Conservation (phyloP, 495 filamentous ascomycete species). For the Trichoderma reesei region DNA sequence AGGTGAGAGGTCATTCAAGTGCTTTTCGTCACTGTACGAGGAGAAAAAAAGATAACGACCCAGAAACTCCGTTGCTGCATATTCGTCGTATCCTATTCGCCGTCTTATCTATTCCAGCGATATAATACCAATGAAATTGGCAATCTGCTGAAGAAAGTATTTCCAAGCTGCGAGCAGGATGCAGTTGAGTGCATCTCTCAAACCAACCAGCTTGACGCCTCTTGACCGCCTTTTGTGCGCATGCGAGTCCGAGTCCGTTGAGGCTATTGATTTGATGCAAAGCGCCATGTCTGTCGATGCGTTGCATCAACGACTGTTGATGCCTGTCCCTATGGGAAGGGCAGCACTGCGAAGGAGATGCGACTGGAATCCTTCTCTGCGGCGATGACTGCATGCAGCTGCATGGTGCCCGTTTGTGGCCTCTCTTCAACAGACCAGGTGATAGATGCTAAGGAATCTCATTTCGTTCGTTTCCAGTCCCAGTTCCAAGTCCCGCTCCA, state of each 20-base stretch:
- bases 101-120: not conserved
- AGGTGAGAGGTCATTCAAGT: not conserved
- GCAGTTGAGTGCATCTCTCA: not conserved
- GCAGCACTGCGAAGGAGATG: no score
- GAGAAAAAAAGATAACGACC: not conserved
- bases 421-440: not conserved
- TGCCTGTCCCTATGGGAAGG: no score
- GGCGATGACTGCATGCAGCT: no score
- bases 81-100: conserved; percentile 1
- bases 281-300: not conserved
- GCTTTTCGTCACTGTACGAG: not conserved
- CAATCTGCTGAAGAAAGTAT: not conserved
- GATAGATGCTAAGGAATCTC: no score
- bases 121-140: not conserved
- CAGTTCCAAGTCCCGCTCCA: no score
- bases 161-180: not conserved
- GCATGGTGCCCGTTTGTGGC: not conserved
- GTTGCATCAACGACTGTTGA: not conserved
- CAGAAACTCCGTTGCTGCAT: not conserved
- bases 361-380: no score
- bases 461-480: no score
- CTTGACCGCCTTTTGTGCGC: not conserved
- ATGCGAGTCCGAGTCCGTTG: not conserved
- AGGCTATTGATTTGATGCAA: not conserved
- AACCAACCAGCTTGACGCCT: not conserved